Evolutionary conservation across 192 early-diverging fungal species (phyloP), one percentile per base, ranked within the genome.

Genomic region (Coemansia sp.): DNA sequence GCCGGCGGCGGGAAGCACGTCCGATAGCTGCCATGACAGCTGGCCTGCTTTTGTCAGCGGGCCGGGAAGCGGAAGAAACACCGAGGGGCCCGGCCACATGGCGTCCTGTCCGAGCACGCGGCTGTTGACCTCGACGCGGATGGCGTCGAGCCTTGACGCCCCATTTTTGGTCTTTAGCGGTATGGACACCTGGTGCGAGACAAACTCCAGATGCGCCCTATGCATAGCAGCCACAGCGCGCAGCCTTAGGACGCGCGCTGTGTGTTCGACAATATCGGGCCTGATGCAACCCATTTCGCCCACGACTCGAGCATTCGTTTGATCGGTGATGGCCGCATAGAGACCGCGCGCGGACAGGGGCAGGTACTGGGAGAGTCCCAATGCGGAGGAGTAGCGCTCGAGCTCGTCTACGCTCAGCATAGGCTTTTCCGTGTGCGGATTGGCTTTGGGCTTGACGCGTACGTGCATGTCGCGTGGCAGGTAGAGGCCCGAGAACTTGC

Each of bases 241-340:
- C 1, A 82, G 51, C 0, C 74, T 13, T 56, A 82, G n/a, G 0
- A 82, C 74, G 5, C 68, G 59, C 2, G 70, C 48, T 33, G 67
- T 67, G 40, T 82, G 79, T 40, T 82, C 79, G 10, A 73, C 74
- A 4, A 77, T 45, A 54, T 82, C 79, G 0, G 68, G 59, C 0
- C 79, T 68, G 0, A 77, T 9, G 62, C 51, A 68, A 0, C 79
- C 79, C 1, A 67, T 31, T 1, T 71, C 74, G 1, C 16, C 3
- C 5, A 60, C 11, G 29, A 17, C 17, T 10, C 11, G 3, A 42
- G 6, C 11, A 59, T 60, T 60, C 0, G 59, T 11, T 10, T 27
- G 48, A 36, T 82, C 79, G 2, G 62, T 71, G 3, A 67, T 13
- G 0, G 71, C 57, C 0, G 68, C 68, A 56, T 62, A 62, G 10